A percentile compares a stretch with the other conserved stretches of the same genome.
Conservation (phyloP, 2,329 filamentous ascomycete species). For the Neonectria neomacrospora region DNA sequence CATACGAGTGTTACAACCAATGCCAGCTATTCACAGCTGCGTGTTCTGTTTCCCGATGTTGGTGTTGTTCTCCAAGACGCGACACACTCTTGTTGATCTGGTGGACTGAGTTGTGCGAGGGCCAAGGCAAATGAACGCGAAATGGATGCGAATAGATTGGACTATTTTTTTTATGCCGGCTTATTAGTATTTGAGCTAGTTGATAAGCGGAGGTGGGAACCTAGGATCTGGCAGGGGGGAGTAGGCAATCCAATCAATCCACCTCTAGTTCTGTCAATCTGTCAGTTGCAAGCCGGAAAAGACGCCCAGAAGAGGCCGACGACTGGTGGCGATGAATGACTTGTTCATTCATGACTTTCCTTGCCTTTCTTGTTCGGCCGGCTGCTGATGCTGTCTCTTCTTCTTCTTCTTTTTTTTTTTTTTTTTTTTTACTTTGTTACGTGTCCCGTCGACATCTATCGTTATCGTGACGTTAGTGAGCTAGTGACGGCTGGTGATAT, state of each 20-base stretch:
- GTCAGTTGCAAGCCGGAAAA: background rate
- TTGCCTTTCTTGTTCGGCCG: background rate
- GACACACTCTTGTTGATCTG: constrained; percentile 4
- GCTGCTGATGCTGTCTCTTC: background rate
- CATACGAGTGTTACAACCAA: constrained; percentile 12
- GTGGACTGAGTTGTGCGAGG: background rate
- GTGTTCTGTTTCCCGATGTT: constrained; percentile 2
- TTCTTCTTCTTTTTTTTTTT: too few relatives aligned
- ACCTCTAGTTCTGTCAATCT: constrained; percentile 11
- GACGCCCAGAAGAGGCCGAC: too few relatives aligned
- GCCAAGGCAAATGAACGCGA: background rate
- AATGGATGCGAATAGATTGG: background rate
- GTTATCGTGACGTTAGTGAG: background rate
- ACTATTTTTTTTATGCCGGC: constrained; percentile 5
- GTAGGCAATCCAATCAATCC: constrained; percentile 11
- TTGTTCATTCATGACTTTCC: background rate
- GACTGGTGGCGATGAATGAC: too few relatives aligned
- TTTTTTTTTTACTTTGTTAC: too few relatives aligned
- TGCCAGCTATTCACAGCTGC: constrained; percentile 9
- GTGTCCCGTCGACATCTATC: background rate
- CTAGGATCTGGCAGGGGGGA: background rate
- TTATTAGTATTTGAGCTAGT: background rate
- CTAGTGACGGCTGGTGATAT: background rate
- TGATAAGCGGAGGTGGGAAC: background rate
- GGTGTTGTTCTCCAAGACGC: constrained; percentile 7